Conservation (phyloP, 1,284 basidiomycete genomes). For the Leccinum ponderosum region DNA sequence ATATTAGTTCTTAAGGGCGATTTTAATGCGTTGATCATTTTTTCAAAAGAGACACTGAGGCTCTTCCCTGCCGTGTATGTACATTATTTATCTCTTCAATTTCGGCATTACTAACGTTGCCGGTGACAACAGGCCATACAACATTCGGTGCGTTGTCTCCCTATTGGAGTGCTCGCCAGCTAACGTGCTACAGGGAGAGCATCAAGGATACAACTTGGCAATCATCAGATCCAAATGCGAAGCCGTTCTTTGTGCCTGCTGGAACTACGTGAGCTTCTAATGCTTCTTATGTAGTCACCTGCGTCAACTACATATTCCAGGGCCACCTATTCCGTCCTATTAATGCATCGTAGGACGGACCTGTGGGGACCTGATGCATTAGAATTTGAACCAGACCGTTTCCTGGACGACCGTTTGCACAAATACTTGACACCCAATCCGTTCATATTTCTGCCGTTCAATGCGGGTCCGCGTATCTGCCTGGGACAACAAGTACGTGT, state of each 20-base stretch:
- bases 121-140: conserved; percentile 44
- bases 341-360: conserved; percentile 63
- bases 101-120: neutral
- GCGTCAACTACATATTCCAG: conserved; percentile 29
- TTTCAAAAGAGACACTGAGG: conserved; percentile 51
- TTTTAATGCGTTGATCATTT: neutral
- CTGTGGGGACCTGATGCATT: conserved; percentile 65
- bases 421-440: conserved; percentile 36
- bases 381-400: conserved; percentile 51
- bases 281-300: neutral
- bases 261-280: conserved; percentile 43
- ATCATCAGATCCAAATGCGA: conserved; percentile 42
- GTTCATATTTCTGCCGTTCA: conserved; percentile 52
- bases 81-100: neutral
- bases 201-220: conserved; percentile 46
- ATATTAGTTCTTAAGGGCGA: neutral
- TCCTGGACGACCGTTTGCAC: conserved; percentile 40
- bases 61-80: conserved; percentile 59
- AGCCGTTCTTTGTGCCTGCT: conserved; percentile 55
- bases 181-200: conserved; percentile 30
- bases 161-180: neutral
- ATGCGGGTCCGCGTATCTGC: conserved; percentile 51
- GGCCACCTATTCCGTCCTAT: conserved; percentile 50
- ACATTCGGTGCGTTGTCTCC: conserved; percentile 39
- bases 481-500: conserved; percentile 38